Conservation (phyloP, 2,329 filamentous ascomycete species). For the Blastomyces emzantsi region DNA sequence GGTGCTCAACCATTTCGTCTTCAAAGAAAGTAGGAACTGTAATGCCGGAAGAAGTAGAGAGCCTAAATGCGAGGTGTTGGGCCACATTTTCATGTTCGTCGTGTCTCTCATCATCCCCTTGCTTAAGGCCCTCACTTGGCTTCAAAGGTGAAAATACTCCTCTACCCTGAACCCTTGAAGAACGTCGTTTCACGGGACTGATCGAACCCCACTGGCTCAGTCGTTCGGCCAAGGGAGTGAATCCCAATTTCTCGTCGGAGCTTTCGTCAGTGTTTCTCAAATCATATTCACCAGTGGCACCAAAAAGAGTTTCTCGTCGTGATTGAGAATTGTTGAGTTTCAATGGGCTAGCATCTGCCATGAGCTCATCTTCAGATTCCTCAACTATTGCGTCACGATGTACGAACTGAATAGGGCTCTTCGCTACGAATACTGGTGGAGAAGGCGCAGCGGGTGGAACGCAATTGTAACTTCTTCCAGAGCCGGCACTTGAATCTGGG, state of each 20-base stretch:
- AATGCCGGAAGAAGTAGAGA: conserved; percentile 17
- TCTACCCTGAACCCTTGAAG: conserved; percentile 22
- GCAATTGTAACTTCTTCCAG: conserved; percentile 10
- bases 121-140: background rate
- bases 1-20: conserved; percentile 49
- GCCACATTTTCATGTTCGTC: conserved; percentile 5
- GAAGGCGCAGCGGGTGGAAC: conserved; percentile 20
- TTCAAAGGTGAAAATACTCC: conserved; percentile 27
- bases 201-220: conserved; percentile 55
- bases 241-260: conserved; percentile 39
- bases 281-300: background rate
- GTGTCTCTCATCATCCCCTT: background rate
- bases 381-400: conserved; percentile 18
- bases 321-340: conserved; percentile 7
- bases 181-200: conserved; percentile 42
- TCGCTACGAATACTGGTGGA: conserved; percentile 14
- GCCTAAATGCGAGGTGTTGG: conserved; percentile 10
- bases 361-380: conserved; percentile 24
- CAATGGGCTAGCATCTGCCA: conserved; percentile 16
- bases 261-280: background rate
- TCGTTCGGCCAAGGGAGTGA: conserved; percentile 55
- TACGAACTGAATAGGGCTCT: conserved; percentile 12
- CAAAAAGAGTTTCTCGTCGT: conserved; percentile 15
- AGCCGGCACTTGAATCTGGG: conserved; percentile 15
- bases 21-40: conserved; percentile 49